Base-by-base conservation (phyloP, 805 yeast genomes). In the Debaryomyces maramus region DNA sequence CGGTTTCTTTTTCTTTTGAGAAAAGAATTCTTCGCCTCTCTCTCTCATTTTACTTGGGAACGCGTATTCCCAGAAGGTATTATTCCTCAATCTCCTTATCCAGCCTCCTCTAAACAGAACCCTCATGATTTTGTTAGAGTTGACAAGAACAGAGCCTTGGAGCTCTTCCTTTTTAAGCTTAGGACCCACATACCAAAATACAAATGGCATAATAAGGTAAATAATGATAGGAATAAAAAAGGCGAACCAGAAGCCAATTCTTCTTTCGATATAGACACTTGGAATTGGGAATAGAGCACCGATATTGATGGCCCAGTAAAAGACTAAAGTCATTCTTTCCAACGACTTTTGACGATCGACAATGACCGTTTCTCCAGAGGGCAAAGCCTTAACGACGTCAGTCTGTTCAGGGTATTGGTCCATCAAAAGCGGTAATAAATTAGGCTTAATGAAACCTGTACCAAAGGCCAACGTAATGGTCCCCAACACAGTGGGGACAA, bases 311-410 rank as follows among this genome's bases (percentile, higher is more conserved):
- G 76, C 59, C 78, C 80, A 76, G 58, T 77, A 77, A 56, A 75
- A 77, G 32, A 71, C 62, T 53, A 75, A 61, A 15, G 73, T 48
- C 58, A 65, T 67, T 51, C 71, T 56, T 51, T 66, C 70, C 42
- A 72, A 55, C 6, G 75, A 55, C 40, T 68, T 60, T 50, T 67
- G 70, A 40, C 76, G 65, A 48, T 73, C 78, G 33, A 75, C 62
- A 51, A 84, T 78, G 24, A 85, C 90, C 34, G 73, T 72, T 55
- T 80, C 82, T 42, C 95, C 95, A 20, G 70, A 56, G 47, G 76
- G 73, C 42, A 75, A 66, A 4, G 74, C 77, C 58, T 72, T 75
- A 41, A 86, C 77, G 38, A 74, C 78, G 46, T 80, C 83, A 49
- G 75, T 71, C 43, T 76, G 68, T 58, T 79, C 77, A 30, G 83